These are phyloP conservation scores for Fusarium sp. DNA, from an alignment of 2,329 filamentous ascomycete species.

Conservation along the genomic window DNA sequence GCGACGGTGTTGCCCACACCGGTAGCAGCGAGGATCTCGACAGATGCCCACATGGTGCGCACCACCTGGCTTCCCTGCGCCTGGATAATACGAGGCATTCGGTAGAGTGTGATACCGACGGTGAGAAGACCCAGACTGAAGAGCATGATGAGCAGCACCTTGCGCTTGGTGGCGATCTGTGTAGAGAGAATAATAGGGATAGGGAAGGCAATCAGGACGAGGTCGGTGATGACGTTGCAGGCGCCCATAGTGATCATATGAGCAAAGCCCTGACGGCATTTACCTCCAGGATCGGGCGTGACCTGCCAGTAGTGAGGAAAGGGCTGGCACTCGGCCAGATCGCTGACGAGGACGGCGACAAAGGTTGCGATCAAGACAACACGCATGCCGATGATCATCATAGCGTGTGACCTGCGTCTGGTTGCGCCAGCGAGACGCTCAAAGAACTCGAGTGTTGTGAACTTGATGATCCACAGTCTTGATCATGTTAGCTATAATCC, in stretches of 20 bases:
- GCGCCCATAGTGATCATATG: slow-evolving; percentile 87
- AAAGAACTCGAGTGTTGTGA: slow-evolving; percentile 89
- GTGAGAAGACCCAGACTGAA: slow-evolving; percentile 84
- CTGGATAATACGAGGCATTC: slow-evolving; percentile 78
- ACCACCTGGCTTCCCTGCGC: slow-evolving; percentile 80
- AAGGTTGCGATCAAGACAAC: slow-evolving; percentile 80
- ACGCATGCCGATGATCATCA: slow-evolving; percentile 76
- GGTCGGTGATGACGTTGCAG: slow-evolving; percentile 85
- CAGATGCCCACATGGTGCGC: slow-evolving; percentile 85
- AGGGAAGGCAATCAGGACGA: slow-evolving; percentile 85
- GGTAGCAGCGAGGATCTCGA: slow-evolving; percentile 88
- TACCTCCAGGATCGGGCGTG: slow-evolving; percentile 80
- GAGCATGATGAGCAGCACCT: slow-evolving; percentile 79
- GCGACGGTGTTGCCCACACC: slow-evolving; percentile 87
- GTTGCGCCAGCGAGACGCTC: slow-evolving; percentile 83
- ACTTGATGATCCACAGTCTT: slow-evolving; percentile 90
- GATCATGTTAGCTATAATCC: slow-evolving; percentile 19
- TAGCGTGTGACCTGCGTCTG: slow-evolving; percentile 79
- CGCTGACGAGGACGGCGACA: slow-evolving; percentile 80
- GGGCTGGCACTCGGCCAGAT: slow-evolving; percentile 83
- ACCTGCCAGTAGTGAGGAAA: slow-evolving; percentile 81
- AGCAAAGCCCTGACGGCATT: slow-evolving; percentile 84
- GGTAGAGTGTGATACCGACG: slow-evolving; percentile 80
- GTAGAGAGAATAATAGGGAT: slow-evolving; percentile 87
- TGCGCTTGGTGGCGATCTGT: slow-evolving; percentile 78